These are phyloP conservation scores for Auriscalpium orientale DNA, from an alignment of 768 basidiomycete species.

Conservation along the genomic window DNA sequence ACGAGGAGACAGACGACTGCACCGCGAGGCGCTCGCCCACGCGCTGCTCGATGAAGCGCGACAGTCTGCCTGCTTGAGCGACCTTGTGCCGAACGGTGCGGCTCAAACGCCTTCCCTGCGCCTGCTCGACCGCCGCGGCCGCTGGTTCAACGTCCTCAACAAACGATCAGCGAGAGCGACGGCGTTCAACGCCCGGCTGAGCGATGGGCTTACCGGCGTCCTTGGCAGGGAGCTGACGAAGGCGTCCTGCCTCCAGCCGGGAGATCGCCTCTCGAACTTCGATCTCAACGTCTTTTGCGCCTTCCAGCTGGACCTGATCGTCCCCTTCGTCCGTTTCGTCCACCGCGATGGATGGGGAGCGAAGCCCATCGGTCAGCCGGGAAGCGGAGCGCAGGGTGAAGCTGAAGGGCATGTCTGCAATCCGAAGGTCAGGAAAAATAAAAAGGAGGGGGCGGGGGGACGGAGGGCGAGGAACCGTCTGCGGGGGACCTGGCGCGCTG, in stretches of 20 bases:
- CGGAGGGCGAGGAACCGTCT: too few species aligned
- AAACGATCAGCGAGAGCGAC: too few species aligned
- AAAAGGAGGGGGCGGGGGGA: too few species aligned
- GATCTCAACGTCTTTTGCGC: background rate
- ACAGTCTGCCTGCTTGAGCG: background rate
- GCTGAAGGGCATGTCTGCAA: too few species aligned
- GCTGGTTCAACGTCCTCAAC: too few species aligned
- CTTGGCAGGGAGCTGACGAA: background rate
- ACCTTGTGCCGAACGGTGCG: background rate
- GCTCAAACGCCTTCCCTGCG: background rate
- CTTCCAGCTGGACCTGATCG: background rate
- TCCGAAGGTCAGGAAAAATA: too few species aligned
- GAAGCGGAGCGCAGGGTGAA: background rate
- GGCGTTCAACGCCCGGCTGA: too few species aligned
- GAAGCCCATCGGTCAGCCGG: background rate
- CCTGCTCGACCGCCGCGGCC: too few species aligned
- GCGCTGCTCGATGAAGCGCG: background rate
- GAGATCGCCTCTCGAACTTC: background rate
- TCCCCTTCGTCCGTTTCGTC: background rate
- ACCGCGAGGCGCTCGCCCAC: background rate
- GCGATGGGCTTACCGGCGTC: background rate
- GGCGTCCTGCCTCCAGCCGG: background rate
- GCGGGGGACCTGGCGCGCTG: too few species aligned
- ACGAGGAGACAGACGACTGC: background rate
- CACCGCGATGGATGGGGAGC: background rate